Percentiles rank a stretch among this genome's conserved stretches.
Evolutionary conservation across 345 rosid species (phyloP).

Genomic region (Psidium friedrichsthalianum): DNA sequence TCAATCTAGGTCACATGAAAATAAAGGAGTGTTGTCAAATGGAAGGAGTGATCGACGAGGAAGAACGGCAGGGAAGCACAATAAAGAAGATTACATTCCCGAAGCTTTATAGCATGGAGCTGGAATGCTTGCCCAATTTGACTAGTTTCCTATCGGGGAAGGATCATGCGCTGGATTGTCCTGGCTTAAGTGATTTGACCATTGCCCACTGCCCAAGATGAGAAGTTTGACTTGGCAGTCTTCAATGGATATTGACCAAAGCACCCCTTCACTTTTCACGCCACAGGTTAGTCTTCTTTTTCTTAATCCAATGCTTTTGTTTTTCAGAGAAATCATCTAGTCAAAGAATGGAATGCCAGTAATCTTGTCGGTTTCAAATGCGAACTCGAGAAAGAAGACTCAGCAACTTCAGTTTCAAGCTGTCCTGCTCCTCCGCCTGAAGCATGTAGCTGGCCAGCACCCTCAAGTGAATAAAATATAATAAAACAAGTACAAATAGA

Average conservation of each 20-base stretch:
- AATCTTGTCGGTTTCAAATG: too few species aligned
- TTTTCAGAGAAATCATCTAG: too few species aligned
- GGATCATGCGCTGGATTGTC: not conserved
- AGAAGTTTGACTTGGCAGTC: not conserved
- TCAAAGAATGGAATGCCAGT: too few species aligned
- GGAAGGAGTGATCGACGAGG: not conserved
- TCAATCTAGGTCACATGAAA: not conserved
- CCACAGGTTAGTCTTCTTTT: not conserved
- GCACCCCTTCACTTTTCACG: not conserved
- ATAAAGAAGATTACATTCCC: not conserved
- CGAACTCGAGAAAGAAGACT: too few species aligned
- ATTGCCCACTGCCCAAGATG: not conserved
- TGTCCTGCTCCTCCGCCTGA: too few species aligned
- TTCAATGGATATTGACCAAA: not conserved
- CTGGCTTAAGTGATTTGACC: fast-evolving
- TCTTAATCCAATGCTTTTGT: not conserved
- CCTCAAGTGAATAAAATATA: too few species aligned
- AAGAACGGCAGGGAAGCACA: fast-evolving
- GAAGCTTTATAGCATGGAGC: fast-evolving
- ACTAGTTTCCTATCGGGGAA: fast-evolving
- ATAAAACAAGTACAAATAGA: too few species aligned
- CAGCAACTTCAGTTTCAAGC: too few species aligned
- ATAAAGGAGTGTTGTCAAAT: not conserved
- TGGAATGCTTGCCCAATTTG: not conserved
- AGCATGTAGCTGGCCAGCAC: too few species aligned